Conservation (phyloP, 2,329 filamentous ascomycete genomes). For the Arachnomyces sp. region DNA sequence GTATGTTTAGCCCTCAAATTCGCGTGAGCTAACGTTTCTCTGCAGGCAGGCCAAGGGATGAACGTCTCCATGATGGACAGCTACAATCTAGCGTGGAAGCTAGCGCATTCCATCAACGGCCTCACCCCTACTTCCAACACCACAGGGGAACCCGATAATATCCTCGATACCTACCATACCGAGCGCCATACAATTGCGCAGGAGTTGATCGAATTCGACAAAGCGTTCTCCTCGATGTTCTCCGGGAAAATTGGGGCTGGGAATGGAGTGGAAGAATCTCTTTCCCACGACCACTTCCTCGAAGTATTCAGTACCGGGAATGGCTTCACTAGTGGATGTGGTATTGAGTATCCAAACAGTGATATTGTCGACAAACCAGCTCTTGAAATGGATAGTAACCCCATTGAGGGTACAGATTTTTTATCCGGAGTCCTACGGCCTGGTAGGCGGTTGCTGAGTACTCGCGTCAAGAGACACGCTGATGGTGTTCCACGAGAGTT, state of each 20-base stretch:
- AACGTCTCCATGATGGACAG: conserved; percentile 63
- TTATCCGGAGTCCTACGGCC: conserved; percentile 26
- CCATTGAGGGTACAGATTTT: conserved; percentile 26
- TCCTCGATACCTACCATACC: conserved; percentile 30
- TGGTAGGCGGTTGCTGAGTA: conserved; percentile 28
- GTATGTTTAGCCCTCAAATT: too few species aligned
- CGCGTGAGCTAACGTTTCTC: not conserved
- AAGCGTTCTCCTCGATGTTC: conserved; percentile 32
- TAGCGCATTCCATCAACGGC: conserved; percentile 29
- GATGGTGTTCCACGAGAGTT: conserved; percentile 28
- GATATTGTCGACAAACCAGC: conserved; percentile 18
- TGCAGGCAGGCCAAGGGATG: conserved; percentile 64
- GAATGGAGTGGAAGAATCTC: conserved; percentile 16
- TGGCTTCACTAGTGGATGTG: conserved; percentile 32
- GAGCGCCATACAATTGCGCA: conserved; percentile 31
- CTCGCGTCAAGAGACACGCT: conserved; percentile 27
- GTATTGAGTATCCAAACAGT: conserved; percentile 29
- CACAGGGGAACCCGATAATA: conserved; percentile 12
- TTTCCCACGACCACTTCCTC: conserved; percentile 29
- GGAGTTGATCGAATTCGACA: conserved; percentile 33
- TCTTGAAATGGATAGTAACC: conserved; percentile 12
- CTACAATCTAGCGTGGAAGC: conserved; percentile 36
- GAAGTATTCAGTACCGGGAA: conserved; percentile 30
- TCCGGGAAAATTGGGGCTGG: conserved; percentile 28
- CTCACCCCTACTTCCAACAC: conserved; percentile 19